Conservation (phyloP, 2,329 filamentous ascomycete genomes). For the Exophiala oligosperma region DNA sequence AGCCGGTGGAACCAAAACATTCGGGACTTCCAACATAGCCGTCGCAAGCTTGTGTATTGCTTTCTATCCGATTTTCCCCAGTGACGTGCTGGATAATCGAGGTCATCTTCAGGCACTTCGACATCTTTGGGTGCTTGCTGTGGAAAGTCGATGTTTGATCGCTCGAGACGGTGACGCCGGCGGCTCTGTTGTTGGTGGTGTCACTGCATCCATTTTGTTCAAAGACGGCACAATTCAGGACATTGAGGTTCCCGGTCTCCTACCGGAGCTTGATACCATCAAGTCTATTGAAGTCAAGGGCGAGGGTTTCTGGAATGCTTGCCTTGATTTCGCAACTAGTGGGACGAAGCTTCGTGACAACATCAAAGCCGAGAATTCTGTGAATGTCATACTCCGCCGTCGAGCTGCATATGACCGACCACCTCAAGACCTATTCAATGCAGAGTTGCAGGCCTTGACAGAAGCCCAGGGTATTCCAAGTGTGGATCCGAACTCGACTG, state of each 20-base stretch:
- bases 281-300: slow-evolving; percentile 40
- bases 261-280: slow-evolving; percentile 47
- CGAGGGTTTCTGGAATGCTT: slow-evolving; percentile 76
- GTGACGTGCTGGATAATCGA: slow-evolving; percentile 86
- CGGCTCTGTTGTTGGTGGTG: slow-evolving; percentile 71
- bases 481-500: slow-evolving; percentile 31
- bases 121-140: slow-evolving; percentile 94
- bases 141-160: slow-evolving; percentile 84
- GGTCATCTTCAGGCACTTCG: slow-evolving; percentile 94
- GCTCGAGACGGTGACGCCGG: slow-evolving; percentile 83
- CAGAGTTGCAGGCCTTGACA: slow-evolving; percentile 73
- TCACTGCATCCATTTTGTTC: slow-evolving; percentile 61
- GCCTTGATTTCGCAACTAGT: slow-evolving; percentile 65
- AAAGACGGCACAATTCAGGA: slow-evolving; percentile 39
- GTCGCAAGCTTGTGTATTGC: slow-evolving; percentile 83
- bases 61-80: slow-evolving; percentile 92
- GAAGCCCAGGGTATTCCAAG: slow-evolving; percentile 51
- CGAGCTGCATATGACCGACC: slow-evolving; percentile 65
- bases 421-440: slow-evolving; percentile 60
- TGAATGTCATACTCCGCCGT: slow-evolving; percentile 72
- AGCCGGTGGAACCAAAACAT: slow-evolving; percentile 87
- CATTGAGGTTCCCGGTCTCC: slow-evolving; percentile 56
- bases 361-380: slow-evolving; percentile 55
- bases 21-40: slow-evolving; percentile 83
- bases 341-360: slow-evolving; percentile 54